These are phyloP conservation scores for Schwanniomyces etchellsii DNA, from an alignment of 1,139 yeast genomes.

Conservation along the genomic window DNA sequence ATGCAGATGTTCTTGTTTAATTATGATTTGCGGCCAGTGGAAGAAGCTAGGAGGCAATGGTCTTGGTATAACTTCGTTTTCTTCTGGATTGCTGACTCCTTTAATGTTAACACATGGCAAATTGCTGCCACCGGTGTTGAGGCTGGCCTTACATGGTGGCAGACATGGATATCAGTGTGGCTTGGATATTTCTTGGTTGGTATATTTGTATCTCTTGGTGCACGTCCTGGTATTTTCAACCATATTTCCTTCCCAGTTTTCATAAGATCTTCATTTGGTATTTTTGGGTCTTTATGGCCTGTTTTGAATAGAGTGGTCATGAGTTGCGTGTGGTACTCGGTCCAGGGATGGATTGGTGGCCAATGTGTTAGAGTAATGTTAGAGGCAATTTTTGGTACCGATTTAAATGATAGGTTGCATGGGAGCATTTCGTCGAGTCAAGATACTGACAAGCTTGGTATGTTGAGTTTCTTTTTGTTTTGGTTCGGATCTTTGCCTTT, in stretches of 20 bases:
- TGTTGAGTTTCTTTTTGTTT: conserved; percentile 65
- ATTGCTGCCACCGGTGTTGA: conserved; percentile 80
- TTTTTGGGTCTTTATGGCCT: conserved; percentile 78
- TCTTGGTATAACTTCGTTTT: conserved; percentile 72
- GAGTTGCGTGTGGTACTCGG: conserved; percentile 84
- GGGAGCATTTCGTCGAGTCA: conserved; percentile 52
- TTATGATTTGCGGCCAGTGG: conserved; percentile 74
- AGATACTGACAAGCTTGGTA: conserved; percentile 24
- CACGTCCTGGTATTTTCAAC: conserved; percentile 68
- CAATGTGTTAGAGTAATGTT: conserved; percentile 66
- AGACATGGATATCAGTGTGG: conserved; percentile 84
- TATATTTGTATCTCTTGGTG: conserved; percentile 54
- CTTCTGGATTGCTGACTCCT: conserved; percentile 84
- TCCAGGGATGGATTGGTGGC: conserved; percentile 79
- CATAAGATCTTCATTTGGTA: conserved; percentile 69
- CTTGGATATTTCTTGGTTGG: conserved; percentile 60
- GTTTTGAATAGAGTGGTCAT: conserved; percentile 73
- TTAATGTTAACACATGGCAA: conserved; percentile 87
- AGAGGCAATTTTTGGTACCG: conserved; percentile 59
- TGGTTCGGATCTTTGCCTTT: conserved; percentile 77
- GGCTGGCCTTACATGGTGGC: conserved; percentile 76
- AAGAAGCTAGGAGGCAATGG: conserved; percentile 66
- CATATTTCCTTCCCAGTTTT: conserved; percentile 78
- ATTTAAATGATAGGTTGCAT: conserved; percentile 37
- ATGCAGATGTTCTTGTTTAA: conserved; percentile 59